These are phyloP conservation scores for Apiotrichum gamsii DNA, from an alignment of 1,284 basidiomycete species.

Conservation along the genomic window DNA sequence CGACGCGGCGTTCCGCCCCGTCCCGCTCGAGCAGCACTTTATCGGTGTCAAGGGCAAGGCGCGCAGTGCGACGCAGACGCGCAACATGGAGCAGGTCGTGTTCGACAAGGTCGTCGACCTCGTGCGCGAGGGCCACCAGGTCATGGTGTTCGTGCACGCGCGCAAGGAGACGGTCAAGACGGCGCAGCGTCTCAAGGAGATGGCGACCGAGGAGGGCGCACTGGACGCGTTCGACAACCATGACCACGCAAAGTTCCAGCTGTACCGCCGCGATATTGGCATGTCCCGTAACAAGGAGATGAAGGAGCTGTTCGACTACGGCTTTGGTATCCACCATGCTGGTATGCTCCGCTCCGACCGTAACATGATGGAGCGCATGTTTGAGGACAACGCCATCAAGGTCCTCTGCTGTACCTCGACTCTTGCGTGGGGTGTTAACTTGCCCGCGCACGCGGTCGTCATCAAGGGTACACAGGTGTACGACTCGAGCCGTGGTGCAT, in stretches of 20 bases:
- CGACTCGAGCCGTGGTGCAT: slow-evolving; percentile 77
- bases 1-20: slow-evolving; percentile 92
- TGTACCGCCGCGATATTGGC: slow-evolving; percentile 71
- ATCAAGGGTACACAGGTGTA: slow-evolving; percentile 99
- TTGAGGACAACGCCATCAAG: slow-evolving; percentile 85
- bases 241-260: slow-evolving; percentile 67
- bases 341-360: slow-evolving; percentile 94
- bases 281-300: slow-evolving; percentile 87
- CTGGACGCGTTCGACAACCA: slow-evolving; percentile 71
- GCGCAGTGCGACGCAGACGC: slow-evolving; percentile 65
- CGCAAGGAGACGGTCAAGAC: slow-evolving; percentile 97
- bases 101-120: slow-evolving; percentile 75
- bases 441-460: slow-evolving; percentile 95
- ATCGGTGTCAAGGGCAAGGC: slow-evolving; percentile 91
- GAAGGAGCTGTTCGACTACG: slow-evolving; percentile 85
- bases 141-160: slow-evolving; percentile 99
- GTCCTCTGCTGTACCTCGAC: slow-evolving; percentile 97
- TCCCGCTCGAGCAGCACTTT: slow-evolving; percentile 97
- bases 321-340: slow-evolving; percentile 98
- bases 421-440: slow-evolving; percentile 97
- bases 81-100: slow-evolving; percentile 82
- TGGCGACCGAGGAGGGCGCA: slow-evolving; percentile 66
- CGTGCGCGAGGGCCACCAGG: slow-evolving; percentile 84
- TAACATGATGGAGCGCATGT: slow-evolving; percentile 93
- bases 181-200: slow-evolving; percentile 76